Evolutionary conservation across 768 basidiomycete genomes (phyloP), one percentile per base, ranked within the genome.

Genomic region (Mycena epipterygia): DNA sequence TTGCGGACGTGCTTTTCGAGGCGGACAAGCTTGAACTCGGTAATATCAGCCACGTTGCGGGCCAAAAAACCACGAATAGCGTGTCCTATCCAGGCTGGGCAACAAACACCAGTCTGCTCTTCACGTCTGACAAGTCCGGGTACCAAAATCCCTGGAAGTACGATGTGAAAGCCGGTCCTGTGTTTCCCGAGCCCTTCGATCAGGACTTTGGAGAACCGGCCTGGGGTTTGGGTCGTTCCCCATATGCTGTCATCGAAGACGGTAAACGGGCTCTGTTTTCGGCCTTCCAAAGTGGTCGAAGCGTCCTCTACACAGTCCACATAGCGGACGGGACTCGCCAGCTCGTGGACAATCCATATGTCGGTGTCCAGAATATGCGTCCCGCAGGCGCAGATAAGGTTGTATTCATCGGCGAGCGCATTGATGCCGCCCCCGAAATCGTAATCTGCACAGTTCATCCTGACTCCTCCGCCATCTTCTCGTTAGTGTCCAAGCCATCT

Each of bases 61-160:
- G 91, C 9, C 80, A 86, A 71, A 77, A 74, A 42, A 80, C 81
- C 59, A 83, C 82, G 7, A 79, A 89, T 68, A 86, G 89, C 49
- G 88, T 89, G 21, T 83, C 75, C 14, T 91, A 91, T 73, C 91
- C 93, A 0, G 73, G 78, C 11, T 94, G 93, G 93, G 80, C 84
- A 5, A 83, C 81, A 60, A 82, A 89, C 72, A 84, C 87, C 29
- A 85, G 80, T 5, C 80, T 95, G 39, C 80, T 91, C 49, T 94
- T 90, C 81, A 89, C 90, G 7, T 86, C 84, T 27, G 93, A 95
- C 74, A 83, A 84, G 68, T 87, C 88, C 25, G 92, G 91, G 0
- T 95, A 86, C 76, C 85, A 89, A 65, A 93, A 94, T 73, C 91
- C 94, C 0, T 93, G 89, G 86, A 83, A 78, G 44, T 90, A 87